Evolutionary conservation across 495 filamentous ascomycete genomes (phyloP).

Genomic region (Trypethelium eluteriae): DNA sequence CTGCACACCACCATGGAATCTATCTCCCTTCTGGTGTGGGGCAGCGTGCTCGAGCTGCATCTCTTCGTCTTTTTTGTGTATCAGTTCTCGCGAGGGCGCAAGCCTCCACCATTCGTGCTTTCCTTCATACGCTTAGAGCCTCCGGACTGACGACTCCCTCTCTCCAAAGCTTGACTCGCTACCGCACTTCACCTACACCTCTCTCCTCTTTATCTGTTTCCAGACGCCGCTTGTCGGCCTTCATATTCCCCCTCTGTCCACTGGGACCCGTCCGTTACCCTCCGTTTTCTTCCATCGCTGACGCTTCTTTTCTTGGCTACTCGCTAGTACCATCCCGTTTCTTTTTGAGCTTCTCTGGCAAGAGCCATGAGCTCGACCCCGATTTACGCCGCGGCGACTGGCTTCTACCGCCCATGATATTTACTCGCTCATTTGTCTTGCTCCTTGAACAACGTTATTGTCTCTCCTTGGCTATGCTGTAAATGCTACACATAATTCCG

Average conservation of each 20-base stretch:
- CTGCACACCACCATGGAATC: slow-evolving; percentile 11
- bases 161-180: not conserved
- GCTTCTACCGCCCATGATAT: not conserved
- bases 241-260: not conserved
- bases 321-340: not conserved
- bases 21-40: slow-evolving; percentile 9
- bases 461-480: slow-evolving; percentile 1
- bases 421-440: not conserved
- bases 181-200: not conserved
- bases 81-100: not conserved
- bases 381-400: not conserved
- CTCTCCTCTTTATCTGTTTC: not conserved
- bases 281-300: not conserved
- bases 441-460: not conserved
- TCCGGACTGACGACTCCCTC: not conserved
- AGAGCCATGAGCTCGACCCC: slow-evolving; percentile 2
- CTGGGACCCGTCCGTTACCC: not conserved
- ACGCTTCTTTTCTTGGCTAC: not conserved
- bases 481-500: not conserved
- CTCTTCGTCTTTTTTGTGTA: not conserved
- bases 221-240: not conserved
- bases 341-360: not conserved
- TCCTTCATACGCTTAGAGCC: not conserved
- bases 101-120: not conserved
- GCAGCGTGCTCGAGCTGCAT: not conserved